These are phyloP conservation scores for Lithohypha guttulata DNA, from an alignment of 2,329 filamentous ascomycete species.

Conservation along the genomic window DNA sequence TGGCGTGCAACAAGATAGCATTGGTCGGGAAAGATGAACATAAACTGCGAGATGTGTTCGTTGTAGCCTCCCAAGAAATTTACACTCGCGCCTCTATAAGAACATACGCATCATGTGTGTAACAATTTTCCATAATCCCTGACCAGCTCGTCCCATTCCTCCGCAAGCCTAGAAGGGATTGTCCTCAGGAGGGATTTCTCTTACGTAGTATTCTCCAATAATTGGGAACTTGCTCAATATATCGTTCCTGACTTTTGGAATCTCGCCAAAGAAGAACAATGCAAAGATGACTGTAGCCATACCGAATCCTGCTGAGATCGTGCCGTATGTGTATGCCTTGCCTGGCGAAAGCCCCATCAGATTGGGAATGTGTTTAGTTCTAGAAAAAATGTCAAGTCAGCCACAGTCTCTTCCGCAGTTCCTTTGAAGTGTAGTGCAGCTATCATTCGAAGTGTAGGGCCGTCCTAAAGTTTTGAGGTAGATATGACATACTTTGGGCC, in stretches of 20 bases:
- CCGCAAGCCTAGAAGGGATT: conserved; percentile 30
- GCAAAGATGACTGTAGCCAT: conserved; percentile 48
- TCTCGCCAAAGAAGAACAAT: conserved; percentile 54
- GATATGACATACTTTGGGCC: conserved; percentile 50
- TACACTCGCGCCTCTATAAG: no score
- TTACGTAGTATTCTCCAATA: conserved; percentile 46
- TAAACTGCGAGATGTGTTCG: no score
- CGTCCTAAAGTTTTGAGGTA: conserved; percentile 44
- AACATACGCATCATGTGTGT: no score
- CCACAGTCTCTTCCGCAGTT: conserved; percentile 9
- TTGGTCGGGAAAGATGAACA: no score
- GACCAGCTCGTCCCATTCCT: not conserved
- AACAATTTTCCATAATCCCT: no score
- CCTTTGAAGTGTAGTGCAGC: not conserved
- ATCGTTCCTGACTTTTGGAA: conserved; percentile 51
- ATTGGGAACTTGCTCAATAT: conserved; percentile 51
- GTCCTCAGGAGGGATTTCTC: conserved; percentile 51
- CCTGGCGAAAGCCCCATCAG: conserved; percentile 17
- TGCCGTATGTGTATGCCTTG: conserved; percentile 27
- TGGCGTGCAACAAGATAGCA: no score
- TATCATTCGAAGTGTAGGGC: conserved; percentile 6
- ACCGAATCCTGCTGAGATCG: conserved; percentile 45
- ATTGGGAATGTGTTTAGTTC: conserved; percentile 18
- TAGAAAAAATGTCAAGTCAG: conserved; percentile 1
- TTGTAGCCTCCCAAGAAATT: no score